Percentiles rank a stretch among this genome's conserved stretches.
Evolutionary conservation across 1,139 yeast genomes (phyloP).

Genomic region (Diutina ranongensis): DNA sequence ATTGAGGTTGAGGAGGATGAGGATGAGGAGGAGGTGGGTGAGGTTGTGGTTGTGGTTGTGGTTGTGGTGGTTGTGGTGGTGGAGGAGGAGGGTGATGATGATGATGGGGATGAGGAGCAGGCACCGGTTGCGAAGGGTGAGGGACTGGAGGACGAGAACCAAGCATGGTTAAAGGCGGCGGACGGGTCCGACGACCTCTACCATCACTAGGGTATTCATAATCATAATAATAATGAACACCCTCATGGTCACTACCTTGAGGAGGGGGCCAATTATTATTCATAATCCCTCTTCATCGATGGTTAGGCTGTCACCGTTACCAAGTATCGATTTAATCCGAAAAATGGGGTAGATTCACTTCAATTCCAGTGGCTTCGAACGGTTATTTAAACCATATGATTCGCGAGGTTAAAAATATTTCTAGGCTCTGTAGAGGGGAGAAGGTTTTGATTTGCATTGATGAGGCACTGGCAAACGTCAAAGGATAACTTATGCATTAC

Average conservation of each 20-base stretch:
- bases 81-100: background rate
- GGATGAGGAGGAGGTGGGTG: background rate
- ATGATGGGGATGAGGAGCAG: background rate
- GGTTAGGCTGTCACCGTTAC: too few species aligned
- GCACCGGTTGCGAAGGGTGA: background rate
- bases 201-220: background rate
- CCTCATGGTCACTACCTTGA: conserved; percentile 1
- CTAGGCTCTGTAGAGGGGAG: background rate
- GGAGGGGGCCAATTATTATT: conserved; percentile 3
- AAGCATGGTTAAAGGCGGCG: background rate
- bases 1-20: background rate
- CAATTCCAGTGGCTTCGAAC: background rate
- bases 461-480: background rate
- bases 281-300: background rate
- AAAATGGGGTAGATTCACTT: background rate
- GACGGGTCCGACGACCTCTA: background rate
- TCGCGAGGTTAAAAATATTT: background rate
- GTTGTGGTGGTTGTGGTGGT: background rate
- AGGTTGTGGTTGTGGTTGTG: background rate
- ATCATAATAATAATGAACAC: conserved; percentile 1
- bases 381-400: background rate
- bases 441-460: background rate
- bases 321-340: too few species aligned
- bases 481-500: background rate
- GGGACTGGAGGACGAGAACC: background rate